Base-by-base conservation (phyloP, 2,329 filamentous ascomycete species). In the Byssothecium circinans region DNA sequence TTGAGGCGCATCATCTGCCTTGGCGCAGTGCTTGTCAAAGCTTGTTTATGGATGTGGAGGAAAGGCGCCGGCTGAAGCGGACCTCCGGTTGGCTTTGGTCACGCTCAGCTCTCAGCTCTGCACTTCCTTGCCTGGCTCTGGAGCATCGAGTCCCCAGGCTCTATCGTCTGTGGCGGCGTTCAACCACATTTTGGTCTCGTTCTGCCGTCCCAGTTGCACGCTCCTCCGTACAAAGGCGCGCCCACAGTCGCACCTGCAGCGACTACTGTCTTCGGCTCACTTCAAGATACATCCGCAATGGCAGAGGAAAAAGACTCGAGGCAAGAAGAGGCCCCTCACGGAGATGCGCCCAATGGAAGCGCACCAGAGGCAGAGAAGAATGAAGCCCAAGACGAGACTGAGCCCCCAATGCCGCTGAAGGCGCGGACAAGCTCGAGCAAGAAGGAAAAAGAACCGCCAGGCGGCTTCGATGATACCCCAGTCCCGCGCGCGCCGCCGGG, bases 391-490 rank as follows among this genome's bases (percentile, higher is more conserved):
- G 40, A 50, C n/a, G 56, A 49, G 39, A 45, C 22, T 50, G 38
- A 50, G n/a, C 52, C 59, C 15, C 50, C 46, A 15, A 59, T 54
- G 52, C 64, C 61, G 12, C 52, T 57, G 49, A 67, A 64, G 56
- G 54, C 57, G 27, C 50, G 47, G 36, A 66, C 57, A 34, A 47
- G 30, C 42, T 54, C 56, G 38, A 62, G 52, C 53, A 64, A 63
- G 48, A 65, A 52, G 39, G 49, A 63, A 22, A 69, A 69, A 54
- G 69, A 69, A 36, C 89, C 88, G 0, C 81, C 86, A 0, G 91
- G 91, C 23, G 91, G 91, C 27, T 94, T 83, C 68, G 91, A 95
- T 70, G 70, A 76, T 29, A 95, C 89, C 0, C 89, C 90, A 1
- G 77, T 96, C 8, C 89, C 89, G 0, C 73, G 81, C 60, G 84